phyloP scores from a whole-genome alignment of 1,284 basidiomycete species.

The Cutaneotrichosporon sp. region DNA sequence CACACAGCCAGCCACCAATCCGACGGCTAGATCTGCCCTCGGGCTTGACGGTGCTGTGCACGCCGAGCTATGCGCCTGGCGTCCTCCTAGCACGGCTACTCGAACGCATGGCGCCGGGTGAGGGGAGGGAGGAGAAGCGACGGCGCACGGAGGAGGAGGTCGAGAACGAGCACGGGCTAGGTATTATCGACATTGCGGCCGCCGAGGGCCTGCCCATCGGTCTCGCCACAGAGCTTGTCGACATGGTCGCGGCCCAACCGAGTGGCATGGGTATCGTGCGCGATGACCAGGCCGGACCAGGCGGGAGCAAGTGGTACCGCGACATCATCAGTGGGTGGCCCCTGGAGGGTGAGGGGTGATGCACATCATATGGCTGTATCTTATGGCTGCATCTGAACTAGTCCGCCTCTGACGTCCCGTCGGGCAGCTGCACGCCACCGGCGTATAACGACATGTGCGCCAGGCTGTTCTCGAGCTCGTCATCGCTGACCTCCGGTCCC shows the following conservation, averaged over 20 bases:
- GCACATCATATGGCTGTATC: neutral
- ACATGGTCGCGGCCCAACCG: slow-evolving; percentile 45
- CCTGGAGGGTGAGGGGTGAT: slow-evolving; percentile 7
- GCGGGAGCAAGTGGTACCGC: slow-evolving; percentile 64
- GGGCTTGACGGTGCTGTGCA: slow-evolving; percentile 79
- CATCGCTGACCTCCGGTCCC: too few relatives aligned
- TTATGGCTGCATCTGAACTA: neutral
- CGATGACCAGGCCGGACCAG: slow-evolving; percentile 64
- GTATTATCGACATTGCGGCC: slow-evolving; percentile 62
- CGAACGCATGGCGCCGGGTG: slow-evolving; percentile 56
- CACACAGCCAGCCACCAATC: slow-evolving; percentile 69
- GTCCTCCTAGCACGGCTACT: slow-evolving; percentile 68
- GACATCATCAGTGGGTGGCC: slow-evolving; percentile 64
- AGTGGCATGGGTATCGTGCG: slow-evolving; percentile 59
- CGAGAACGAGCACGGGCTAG: slow-evolving; percentile 37
- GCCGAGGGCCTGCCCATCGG: slow-evolving; percentile 69
- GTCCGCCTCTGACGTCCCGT: neutral
- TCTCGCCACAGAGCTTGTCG: slow-evolving; percentile 71
- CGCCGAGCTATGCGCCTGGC: slow-evolving; percentile 67
- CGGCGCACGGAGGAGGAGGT: slow-evolving; percentile 42
- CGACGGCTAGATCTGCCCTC: slow-evolving; percentile 66
- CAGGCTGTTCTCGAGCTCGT: too few relatives aligned
- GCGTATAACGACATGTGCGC: neutral
- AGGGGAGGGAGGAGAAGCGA: slow-evolving; percentile 47
- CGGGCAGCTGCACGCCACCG: neutral